Conservation (phyloP, 2,329 filamentous ascomycete genomes). For the Colletotrichum sp. region DNA sequence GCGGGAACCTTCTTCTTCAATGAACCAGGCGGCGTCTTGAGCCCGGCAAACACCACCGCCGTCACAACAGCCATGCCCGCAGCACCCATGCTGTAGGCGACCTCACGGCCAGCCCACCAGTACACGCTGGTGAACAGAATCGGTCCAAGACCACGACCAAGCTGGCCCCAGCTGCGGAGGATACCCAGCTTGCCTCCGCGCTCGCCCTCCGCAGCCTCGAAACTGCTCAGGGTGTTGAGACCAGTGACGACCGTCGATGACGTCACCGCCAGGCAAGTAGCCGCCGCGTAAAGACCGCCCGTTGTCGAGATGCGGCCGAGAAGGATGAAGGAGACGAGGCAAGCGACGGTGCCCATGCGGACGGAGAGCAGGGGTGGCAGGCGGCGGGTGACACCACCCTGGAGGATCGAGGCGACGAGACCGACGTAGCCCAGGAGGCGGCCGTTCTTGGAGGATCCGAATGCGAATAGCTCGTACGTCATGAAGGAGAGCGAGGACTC, state of each 20-base stretch:
- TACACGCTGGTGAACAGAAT: conserved; percentile 93
- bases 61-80: conserved; percentile 79
- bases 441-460: conserved; percentile 80
- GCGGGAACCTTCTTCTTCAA: conserved; percentile 23
- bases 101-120: conserved; percentile 94
- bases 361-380: conserved; percentile 83
- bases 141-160: conserved; percentile 85
- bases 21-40: conserved; percentile 67
- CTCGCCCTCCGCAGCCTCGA: conserved; percentile 82
- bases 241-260: conserved; percentile 95
- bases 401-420: conserved; percentile 87
- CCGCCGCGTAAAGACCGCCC: conserved; percentile 77
- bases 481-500: conserved; percentile 98
- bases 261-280: conserved; percentile 84
- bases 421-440: conserved; percentile 89
- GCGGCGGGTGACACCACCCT: conserved; percentile 88
- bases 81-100: conserved; percentile 83
- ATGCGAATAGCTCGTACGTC: conserved; percentile 92
- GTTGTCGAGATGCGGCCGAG: conserved; percentile 74
- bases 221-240: conserved; percentile 88
- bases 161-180: conserved; percentile 82
- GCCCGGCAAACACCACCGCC: conserved; percentile 70
- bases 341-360: conserved; percentile 78
- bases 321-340: conserved; percentile 79
- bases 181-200: conserved; percentile 86